phyloP scores from a whole-genome alignment of 176 grass and related monocot genomes.

The Carex kokanica region DNA sequence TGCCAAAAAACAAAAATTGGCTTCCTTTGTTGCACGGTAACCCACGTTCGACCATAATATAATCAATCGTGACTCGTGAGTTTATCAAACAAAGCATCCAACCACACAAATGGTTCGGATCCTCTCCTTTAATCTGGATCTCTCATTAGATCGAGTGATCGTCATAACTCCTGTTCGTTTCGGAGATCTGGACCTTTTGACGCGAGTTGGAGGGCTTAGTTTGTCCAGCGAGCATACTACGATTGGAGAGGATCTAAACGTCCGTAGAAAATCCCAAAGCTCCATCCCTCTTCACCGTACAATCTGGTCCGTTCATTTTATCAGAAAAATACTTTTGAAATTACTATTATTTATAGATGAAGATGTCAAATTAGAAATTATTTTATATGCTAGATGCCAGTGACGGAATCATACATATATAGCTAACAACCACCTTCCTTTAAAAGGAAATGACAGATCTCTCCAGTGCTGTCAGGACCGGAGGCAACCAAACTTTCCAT shows the following conservation, averaged over 20 bases:
- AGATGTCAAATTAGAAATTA: neutral
- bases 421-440: neutral
- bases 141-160: neutral
- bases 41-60: neutral
- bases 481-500: neutral
- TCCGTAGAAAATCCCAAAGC: too few species aligned
- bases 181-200: neutral
- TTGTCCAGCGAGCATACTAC: too few species aligned
- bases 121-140: neutral
- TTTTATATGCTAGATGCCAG: neutral
- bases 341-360: neutral
- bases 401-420: neutral
- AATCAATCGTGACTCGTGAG: slow-evolving; percentile 12
- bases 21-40: slow-evolving; percentile 2
- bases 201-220: neutral
- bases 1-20: neutral
- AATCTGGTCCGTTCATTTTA: too few species aligned
- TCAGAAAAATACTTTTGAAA: neutral
- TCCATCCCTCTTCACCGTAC: too few species aligned
- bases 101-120: neutral
- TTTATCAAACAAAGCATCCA: slow-evolving; percentile 14
- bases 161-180: neutral
- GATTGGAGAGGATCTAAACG: too few species aligned
- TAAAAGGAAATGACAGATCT: neutral
- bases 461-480: neutral